Evolutionary conservation across 441 rosid genomes (phyloP).

Genomic region (Erodium texanum): DNA sequence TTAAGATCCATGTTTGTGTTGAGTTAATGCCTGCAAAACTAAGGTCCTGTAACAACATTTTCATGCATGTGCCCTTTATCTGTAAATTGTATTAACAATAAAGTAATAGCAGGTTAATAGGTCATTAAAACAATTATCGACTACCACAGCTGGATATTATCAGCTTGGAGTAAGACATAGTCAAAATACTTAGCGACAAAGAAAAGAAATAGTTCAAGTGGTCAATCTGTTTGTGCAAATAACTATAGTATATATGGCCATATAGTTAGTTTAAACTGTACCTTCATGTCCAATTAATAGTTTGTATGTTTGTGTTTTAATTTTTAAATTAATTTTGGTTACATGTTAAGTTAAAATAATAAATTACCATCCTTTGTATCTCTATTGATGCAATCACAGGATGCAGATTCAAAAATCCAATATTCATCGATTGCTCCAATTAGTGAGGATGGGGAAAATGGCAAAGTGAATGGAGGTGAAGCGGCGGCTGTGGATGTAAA

Average conservation of each 20-base stretch:
- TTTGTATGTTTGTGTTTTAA: background rate
- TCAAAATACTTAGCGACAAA: no score
- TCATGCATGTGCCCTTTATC: background rate
- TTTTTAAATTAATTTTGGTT: background rate
- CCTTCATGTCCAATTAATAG: background rate
- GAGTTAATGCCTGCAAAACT: background rate
- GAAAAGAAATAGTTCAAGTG: background rate
- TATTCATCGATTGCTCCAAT: slow-evolving; percentile 19
- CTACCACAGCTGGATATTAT: no score
- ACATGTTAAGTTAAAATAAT: background rate
- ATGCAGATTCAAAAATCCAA: slow-evolving; percentile 28
- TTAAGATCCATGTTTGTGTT: background rate
- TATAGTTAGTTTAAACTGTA: background rate
- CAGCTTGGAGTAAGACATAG: no score
- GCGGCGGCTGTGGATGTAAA: slow-evolving; percentile 16
- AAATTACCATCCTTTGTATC: background rate
- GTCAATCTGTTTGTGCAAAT: background rate
- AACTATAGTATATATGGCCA: background rate
- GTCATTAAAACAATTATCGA: no score
- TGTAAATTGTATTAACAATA: background rate
- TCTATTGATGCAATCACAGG: slow-evolving; percentile 26
- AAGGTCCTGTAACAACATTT: background rate
- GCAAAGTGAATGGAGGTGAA: slow-evolving; percentile 14
- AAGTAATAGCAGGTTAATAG: background rate
- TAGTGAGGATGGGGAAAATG: slow-evolving; percentile 18